phyloP scores from a whole-genome alignment of 140 eudicot genomes.

The Flaveria floridana region DNA sequence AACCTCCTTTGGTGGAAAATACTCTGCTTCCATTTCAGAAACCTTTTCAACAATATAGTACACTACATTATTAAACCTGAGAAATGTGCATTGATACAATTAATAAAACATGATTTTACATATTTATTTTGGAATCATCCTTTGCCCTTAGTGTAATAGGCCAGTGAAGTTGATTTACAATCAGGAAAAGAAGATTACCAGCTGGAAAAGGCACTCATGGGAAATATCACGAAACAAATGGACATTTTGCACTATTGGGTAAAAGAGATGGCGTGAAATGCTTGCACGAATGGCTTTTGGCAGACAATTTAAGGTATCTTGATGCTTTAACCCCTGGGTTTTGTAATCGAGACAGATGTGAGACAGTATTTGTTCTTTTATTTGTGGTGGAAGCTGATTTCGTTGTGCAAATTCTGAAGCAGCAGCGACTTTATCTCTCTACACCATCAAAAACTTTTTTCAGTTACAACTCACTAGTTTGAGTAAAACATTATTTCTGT shows the following conservation, averaged over 20 bases:
- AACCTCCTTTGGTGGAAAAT: constrained; percentile 86
- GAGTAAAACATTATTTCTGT: neutral
- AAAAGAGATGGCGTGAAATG: constrained; percentile 78
- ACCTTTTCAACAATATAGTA: constrained; percentile 48
- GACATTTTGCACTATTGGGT: constrained; percentile 68
- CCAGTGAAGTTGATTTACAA: constrained; percentile 22
- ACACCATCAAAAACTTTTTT: constrained; percentile 33
- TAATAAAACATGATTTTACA: constrained; percentile 13
- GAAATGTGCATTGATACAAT: constrained; percentile 27
- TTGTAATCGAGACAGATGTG: constrained; percentile 86
- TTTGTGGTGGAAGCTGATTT: constrained; percentile 65
- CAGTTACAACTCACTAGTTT: constrained; percentile 28
- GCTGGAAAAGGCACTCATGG: constrained; percentile 72
- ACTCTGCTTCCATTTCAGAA: constrained; percentile 96
- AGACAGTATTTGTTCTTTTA: constrained; percentile 76
- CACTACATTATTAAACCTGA: constrained; percentile 27
- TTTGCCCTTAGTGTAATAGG: constrained; percentile 25
- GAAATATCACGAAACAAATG: constrained; percentile 80
- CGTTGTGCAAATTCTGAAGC: constrained; percentile 74
- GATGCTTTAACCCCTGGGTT: constrained; percentile 74
- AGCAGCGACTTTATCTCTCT: constrained; percentile 85
- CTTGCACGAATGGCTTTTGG: constrained; percentile 93
- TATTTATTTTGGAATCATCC: constrained; percentile 2
- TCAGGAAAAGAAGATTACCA: constrained; percentile 51
- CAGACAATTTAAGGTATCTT: constrained; percentile 62